Percentiles rank a stretch among this genome's conserved stretches.
Evolutionary conservation across 305 asterid species (phyloP).

Genomic region (Fraxinus xanthoxyloides): DNA sequence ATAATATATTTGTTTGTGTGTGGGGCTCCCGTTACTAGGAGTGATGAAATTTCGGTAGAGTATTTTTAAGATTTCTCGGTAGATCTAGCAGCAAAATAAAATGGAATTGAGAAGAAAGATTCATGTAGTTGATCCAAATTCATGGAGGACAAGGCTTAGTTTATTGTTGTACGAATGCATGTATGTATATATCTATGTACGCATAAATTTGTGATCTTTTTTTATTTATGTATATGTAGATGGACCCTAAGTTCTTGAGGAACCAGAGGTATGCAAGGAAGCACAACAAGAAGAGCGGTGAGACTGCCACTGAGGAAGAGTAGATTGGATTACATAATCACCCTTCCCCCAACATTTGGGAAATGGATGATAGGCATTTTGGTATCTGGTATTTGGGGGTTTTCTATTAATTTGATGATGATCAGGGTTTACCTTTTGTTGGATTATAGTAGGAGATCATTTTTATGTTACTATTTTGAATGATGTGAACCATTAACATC

Average conservation of each 20-base stretch:
- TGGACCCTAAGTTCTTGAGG: slow-evolving; percentile 95
- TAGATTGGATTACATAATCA: slow-evolving; percentile 24
- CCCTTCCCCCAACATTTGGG: background rate
- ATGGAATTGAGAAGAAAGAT: background rate
- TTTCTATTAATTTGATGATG: background rate
- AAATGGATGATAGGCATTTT: background rate
- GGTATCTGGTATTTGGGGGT: background rate
- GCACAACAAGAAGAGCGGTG: slow-evolving; percentile 66
- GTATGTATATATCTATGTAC: background rate
- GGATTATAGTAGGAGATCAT: background rate
- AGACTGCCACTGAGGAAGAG: slow-evolving; percentile 48
- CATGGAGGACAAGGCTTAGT: background rate
- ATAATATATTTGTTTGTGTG: background rate
- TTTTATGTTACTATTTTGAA: background rate
- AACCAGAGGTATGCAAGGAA: slow-evolving; percentile 92
- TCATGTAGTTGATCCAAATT: background rate
- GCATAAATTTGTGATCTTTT: background rate
- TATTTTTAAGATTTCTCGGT: background rate
- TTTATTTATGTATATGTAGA: slow-evolving; percentile 27
- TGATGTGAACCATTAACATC: background rate
- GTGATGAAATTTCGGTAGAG: background rate
- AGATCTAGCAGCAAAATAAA: background rate
- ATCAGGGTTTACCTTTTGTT: background rate
- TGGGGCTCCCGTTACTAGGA: background rate
- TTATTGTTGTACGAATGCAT: background rate